Base-by-base conservation (phyloP, 371 early-diverging fungal species). In the Gilbertella persicaria region DNA sequence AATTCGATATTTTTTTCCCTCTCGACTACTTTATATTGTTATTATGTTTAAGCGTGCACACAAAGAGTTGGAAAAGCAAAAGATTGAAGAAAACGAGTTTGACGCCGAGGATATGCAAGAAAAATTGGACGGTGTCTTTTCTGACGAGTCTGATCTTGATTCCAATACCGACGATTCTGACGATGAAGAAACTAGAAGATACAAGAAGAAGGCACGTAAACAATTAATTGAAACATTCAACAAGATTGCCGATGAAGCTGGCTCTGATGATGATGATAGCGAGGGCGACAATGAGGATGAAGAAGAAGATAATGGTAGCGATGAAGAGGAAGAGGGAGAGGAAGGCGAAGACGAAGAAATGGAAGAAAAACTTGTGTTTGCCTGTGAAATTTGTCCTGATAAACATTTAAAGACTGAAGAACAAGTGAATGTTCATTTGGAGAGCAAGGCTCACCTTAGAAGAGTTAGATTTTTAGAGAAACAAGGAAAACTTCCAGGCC, bases 21-120 rank as follows among this genome's bases (percentile, higher is more conserved):
- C n/a, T n/a, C n/a, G n/a, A n/a, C n/a, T n/a, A n/a, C n/a, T n/a
- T n/a, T n/a, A n/a, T n/a, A n/a, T n/a, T n/a, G n/a, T n/a, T n/a
- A n/a, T n/a, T n/a, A 62, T 46, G 29, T 16, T 40, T 46, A 42
- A 41, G 21, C 69, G 73, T 44, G 69, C 58, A 36, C 48, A 44
- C 28, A 64, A 67, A 48, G 73, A 73, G 47, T 59, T 73, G 23
- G 64, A 61, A 35, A 73, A 73, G 42, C 73, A 73, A 25, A 35
- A 63, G 16, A 73, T 73, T 53, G 67, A 60, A 45, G 64, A 63
- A 2, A 44, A 35, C 20, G 65, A 59, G 17, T 66, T 66, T 30
- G 62, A 58, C 48, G 52, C 46, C 13, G 55, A 62, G 5, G 60
- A 66, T 28, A 35, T 53, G 9, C 58, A 69, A 24, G 69, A 69